phyloP scores from a whole-genome alignment of 106 monocot genomes.

The Gastrodia elata region DNA sequence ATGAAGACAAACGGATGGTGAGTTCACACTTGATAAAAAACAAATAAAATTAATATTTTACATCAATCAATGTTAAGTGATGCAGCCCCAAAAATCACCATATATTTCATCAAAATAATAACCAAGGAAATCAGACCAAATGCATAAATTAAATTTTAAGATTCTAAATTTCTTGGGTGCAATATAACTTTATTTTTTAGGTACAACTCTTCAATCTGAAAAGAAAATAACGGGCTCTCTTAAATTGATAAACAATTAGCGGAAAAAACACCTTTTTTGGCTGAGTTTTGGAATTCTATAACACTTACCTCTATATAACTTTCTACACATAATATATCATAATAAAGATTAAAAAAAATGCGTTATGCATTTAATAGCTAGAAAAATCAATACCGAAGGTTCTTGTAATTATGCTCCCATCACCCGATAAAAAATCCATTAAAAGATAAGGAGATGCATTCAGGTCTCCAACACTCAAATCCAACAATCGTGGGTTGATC shows the following conservation, averaged over 20 bases:
- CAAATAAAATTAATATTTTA: too few relatives aligned
- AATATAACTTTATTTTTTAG: background rate
- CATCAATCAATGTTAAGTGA: too few relatives aligned
- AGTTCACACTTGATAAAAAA: too few relatives aligned
- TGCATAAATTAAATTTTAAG: too few relatives aligned
- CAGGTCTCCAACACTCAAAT: conserved; percentile 30
- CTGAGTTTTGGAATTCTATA: too few relatives aligned
- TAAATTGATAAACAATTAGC: too few relatives aligned
- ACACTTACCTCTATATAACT: background rate
- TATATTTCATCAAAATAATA: too few relatives aligned
- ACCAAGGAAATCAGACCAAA: too few relatives aligned
- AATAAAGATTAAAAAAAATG: background rate
- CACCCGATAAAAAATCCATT: conserved; percentile 54
- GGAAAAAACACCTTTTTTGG: too few relatives aligned
- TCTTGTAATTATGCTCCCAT: conserved; percentile 61
- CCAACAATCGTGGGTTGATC: conserved; percentile 46
- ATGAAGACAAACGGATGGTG: too few relatives aligned
- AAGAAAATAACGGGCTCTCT: background rate
- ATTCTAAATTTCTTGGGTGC: too few relatives aligned
- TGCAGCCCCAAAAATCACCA: too few relatives aligned
- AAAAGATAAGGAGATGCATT: conserved; percentile 47
- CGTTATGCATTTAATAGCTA: background rate
- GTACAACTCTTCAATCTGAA: background rate
- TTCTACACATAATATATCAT: background rate
- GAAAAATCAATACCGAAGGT: conserved; percentile 57